Conservation (phyloP, 73 alveolate genomes). For the Paramecium biaurelia region DNA sequence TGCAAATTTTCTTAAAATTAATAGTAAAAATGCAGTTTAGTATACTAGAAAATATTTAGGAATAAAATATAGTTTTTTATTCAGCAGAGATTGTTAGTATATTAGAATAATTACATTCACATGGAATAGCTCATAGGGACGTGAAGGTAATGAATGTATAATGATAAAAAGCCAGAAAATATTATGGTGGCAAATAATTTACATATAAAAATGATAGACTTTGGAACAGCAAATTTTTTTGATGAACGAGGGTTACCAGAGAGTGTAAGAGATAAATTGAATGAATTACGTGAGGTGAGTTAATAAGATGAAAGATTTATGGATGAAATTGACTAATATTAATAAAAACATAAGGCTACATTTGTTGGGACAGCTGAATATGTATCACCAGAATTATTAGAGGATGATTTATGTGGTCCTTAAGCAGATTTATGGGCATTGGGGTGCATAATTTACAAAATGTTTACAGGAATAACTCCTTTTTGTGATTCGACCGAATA, state of each 20-base stretch:
- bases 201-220: neutral
- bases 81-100: conserved; percentile 68
- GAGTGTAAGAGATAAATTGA: neutral
- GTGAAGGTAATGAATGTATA: conserved; percentile 48
- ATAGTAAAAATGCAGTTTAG: conserved; percentile 19
- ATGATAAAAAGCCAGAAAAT: conserved; percentile 66
- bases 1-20: conserved; percentile 50
- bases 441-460: conserved; percentile 53
- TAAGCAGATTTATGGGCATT: conserved; percentile 67
- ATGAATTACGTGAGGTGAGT: neutral
- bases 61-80: conserved; percentile 63
- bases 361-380: conserved; percentile 65
- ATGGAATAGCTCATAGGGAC: neutral
- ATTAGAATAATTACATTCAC: conserved; percentile 48
- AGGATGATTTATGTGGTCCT: conserved; percentile 79
- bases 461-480: conserved; percentile 86
- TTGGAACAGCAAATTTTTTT: neutral
- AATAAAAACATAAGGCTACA: conserved; percentile 15
- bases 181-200: neutral
- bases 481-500: conserved; percentile 77
- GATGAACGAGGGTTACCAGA: neutral
- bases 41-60: neutral
- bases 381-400: conserved; percentile 67
- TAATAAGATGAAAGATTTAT: neutral
- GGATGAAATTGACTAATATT: neutral